Conservation (phyloP, 768 basidiomycete genomes). For the Rhizopogon vulgaris region DNA sequence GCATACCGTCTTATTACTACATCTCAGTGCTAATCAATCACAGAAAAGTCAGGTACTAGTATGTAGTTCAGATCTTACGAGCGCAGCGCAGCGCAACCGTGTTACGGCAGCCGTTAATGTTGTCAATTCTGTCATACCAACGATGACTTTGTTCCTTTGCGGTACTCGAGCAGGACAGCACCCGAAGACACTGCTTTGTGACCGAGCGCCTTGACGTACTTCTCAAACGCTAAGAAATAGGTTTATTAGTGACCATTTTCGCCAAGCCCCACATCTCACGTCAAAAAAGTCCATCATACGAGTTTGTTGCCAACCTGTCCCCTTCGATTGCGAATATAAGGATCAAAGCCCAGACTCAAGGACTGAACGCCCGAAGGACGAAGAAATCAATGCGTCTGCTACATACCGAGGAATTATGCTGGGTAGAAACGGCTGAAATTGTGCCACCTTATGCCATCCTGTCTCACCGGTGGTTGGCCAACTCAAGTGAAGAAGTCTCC, state of each 20-base stretch:
- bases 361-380: not conserved
- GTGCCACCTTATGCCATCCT: constrained; percentile 1
- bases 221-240: not conserved
- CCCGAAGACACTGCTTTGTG: not conserved
- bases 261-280: not conserved
- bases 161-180: not conserved
- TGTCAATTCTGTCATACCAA: not conserved
- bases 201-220: not conserved
- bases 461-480: constrained; percentile 1
- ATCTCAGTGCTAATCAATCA: not conserved
- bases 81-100: no score
- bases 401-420: not conserved
- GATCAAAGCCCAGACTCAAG: not conserved
- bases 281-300: not conserved
- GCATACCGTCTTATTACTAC: not conserved
- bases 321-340: not conserved
- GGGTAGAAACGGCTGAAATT: not conserved
- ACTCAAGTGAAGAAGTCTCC: constrained; percentile 1
- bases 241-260: not conserved
- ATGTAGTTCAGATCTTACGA: not conserved
- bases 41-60: not conserved
- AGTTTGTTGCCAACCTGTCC: no score
- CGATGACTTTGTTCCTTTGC: not conserved
- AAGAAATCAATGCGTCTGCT: not conserved
- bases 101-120: not conserved